Base-by-base conservation (phyloP, 1,284 basidiomycete species). In the Stereum hirsutum region DNA sequence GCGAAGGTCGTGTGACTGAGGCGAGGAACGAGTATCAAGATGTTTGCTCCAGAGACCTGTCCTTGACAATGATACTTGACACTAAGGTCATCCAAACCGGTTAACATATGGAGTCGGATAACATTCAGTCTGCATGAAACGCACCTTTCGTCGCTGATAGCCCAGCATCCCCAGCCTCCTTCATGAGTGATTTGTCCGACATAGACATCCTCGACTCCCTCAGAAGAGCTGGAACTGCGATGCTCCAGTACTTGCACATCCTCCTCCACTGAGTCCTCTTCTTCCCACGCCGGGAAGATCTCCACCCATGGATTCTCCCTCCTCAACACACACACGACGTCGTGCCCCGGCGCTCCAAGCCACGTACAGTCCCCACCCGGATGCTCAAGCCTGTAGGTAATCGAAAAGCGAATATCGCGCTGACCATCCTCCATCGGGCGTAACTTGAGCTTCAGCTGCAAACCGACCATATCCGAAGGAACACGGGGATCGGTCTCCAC, bases 361-460 rank as follows among this genome's bases (percentile, higher is more conserved):
- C 72, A 74, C 41, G 54, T 55, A 28, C 65, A 56, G 37, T 62
- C 53, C 19, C 70, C 69, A 17, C 56, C 56, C 21, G 67, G 54
- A 53, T 70, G 65, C 2, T 63, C 42, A 21, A 74, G 44, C 21
- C 72, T 61, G 52, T 72, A 74, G 0, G 72, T 73, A 56, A 68
- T 69, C 6, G 58, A 58, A 43, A 46, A 55, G 43, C 28, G 45
- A 43, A 23, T 45, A 41, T 43, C 46, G 15, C 6, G 26, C 44
- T 37, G 52, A 31, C 41, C 51, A 43, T 43, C 46, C 40, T 41
- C 53, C 36, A 44, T 43, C 32, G 39, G 43, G 33, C 33, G 49
- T 36, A 42, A 43, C 43, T 35, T 42, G 39, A 46, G 46, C 12
- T 37, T 41, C 41, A 47, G 17, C 20, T 15, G 42, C 43, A 24